Evolutionary conservation across 176 grass and related monocot genomes (phyloP).

Genomic region (Hordeum vulgare): DNA sequence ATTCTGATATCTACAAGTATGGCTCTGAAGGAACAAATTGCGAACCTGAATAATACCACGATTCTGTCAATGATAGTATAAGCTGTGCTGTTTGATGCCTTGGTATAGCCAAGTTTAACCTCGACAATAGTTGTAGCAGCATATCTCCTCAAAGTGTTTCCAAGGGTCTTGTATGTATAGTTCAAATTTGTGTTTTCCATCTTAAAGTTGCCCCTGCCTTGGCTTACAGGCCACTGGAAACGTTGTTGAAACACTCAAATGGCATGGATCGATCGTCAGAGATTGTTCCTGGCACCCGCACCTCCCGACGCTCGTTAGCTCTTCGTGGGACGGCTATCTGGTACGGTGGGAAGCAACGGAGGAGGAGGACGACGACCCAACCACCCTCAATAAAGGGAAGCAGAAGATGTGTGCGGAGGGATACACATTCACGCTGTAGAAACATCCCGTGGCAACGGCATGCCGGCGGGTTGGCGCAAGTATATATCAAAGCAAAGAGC

Average conservation of each 20-base stretch:
- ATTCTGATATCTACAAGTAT: too few species aligned
- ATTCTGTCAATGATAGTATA: too few species aligned
- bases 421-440: conserved; percentile 39
- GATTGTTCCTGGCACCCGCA: conserved; percentile 90
- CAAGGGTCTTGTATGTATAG: too few species aligned
- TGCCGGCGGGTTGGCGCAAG: neutral
- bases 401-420: conserved; percentile 24
- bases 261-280: conserved; percentile 65
- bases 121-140: too few species aligned
- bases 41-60: too few species aligned
- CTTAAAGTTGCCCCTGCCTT: neutral
- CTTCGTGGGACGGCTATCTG: conserved; percentile 75
- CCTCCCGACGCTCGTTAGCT: conserved; percentile 57
- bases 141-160: too few species aligned
- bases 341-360: conserved; percentile 66
- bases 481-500: neutral
- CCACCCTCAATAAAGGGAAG: conserved; percentile 14
- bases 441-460: neutral
- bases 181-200: too few species aligned
- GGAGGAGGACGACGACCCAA: conserved; percentile 14
- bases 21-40: too few species aligned
- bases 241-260: conserved; percentile 36
- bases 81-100: too few species aligned
- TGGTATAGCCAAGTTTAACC: too few species aligned
- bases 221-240: conserved; percentile 48